Evolutionary conservation across 2,329 filamentous ascomycete genomes (phyloP), one percentile per base, ranked within the genome.

Genomic region (Phyllosticta citriasiana): DNA sequence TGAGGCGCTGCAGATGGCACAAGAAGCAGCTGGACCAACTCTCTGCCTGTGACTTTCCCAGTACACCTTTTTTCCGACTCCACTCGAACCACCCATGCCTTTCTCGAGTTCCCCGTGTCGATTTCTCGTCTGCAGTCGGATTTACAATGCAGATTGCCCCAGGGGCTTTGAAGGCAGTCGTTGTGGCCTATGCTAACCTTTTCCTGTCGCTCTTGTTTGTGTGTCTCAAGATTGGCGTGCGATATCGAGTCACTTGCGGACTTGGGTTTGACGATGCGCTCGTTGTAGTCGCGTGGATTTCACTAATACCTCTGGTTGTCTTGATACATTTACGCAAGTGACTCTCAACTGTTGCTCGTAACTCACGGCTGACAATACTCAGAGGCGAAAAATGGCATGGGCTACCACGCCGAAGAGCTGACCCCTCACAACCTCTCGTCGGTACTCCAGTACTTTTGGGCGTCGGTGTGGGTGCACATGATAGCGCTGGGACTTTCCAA

Each of bases 331-430:
- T 53, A 6, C 59, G 59, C 57, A 25, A 57, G 59, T 57, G 25
- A 47, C 14, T 24, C 16, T 19, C 12, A 33, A 5, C 14, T 24
- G 10, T 22, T 22, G 7, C 2, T 24, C 30, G 51, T 19, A 22
- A 54, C 12, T 8, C 14, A 4, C 3, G n/a, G 12, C 40, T 60
- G 30, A 59, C 27, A 6, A 24, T n/a, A 12, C 14, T 35, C 55
- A 64, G 63, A 73, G 63, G 67, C 69, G 10, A 68, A 67, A 64
- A 66, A 73, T 62, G 71, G 71, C 2, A 61, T 73, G 53, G 71
- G 71, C 1, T 55, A 62, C 57, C 70, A 71, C 30, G 64, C 63
- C 47, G 22, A 27, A 14, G 59, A 57, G 14, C 27, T 61, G 2
- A 16, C 54, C 26, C 22, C 12, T 4, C n/a, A 53, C 4, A 19